Evolutionary conservation across 768 basidiomycete genomes (phyloP).

Genomic region (Crassisporium funariophilum): DNA sequence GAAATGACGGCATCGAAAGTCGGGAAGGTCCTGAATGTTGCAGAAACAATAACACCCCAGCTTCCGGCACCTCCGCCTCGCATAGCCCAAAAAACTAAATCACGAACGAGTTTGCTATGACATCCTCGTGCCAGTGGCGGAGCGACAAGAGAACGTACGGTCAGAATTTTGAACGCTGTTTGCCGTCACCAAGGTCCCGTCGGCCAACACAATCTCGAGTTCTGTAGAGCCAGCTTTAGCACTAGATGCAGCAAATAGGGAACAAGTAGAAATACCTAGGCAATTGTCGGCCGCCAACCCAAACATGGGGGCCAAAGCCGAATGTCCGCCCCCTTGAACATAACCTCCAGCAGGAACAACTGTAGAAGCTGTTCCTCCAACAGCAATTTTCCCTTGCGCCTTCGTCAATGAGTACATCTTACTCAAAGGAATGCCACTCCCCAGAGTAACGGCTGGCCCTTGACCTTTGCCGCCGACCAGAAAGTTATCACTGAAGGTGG

Average conservation of each 20-base stretch:
- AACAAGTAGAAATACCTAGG: neutral
- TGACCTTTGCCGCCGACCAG: neutral
- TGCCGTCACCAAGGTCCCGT: conserved; percentile 26
- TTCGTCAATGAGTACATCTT: conserved; percentile 23
- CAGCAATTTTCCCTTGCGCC: conserved; percentile 22
- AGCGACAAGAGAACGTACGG: conserved; percentile 16
- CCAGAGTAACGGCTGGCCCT: conserved; percentile 20
- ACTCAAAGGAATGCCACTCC: conserved; percentile 24
- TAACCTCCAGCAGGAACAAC: conserved; percentile 30
- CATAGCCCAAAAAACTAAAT: conserved; percentile 28
- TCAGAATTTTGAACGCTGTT: conserved; percentile 27
- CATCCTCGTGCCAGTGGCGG: neutral
- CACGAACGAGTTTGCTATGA: neutral
- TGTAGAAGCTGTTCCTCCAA: conserved; percentile 24
- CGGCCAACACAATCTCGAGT: conserved; percentile 31
- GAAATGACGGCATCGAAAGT: conserved; percentile 31
- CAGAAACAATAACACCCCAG: conserved; percentile 40
- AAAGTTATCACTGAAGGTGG: conserved; percentile 14
- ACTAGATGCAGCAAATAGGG: neutral
- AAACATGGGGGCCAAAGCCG: conserved; percentile 24
- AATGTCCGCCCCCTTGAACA: conserved; percentile 33
- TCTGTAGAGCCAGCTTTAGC: conserved; percentile 14
- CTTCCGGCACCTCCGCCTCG: conserved; percentile 33
- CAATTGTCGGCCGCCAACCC: conserved; percentile 28
- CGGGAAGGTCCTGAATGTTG: conserved; percentile 36